Percentiles rank a stretch among this genome's conserved stretches.
These are phyloP conservation scores for Beauveria scarabaeidicola DNA, from an alignment of 2,329 filamentous ascomycete genomes.

Conservation along the genomic window DNA sequence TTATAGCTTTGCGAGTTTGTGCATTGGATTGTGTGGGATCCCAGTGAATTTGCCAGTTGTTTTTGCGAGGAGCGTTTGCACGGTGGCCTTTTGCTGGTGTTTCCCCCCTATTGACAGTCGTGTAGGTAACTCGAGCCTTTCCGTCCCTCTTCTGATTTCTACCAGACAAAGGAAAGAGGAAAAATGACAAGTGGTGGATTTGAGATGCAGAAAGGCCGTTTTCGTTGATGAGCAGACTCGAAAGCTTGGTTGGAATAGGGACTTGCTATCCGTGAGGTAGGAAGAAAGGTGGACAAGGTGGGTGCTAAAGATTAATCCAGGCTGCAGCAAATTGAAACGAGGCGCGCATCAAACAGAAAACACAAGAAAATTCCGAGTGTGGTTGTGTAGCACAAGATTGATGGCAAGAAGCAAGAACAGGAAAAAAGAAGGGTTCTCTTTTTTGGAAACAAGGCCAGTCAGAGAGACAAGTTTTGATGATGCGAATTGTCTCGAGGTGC, in stretches of 20 bases:
- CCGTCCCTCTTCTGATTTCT: neutral
- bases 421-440: neutral
- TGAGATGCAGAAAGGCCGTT: neutral
- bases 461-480: slow-evolving; percentile 15
- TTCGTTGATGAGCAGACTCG: neutral
- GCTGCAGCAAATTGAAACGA: neutral
- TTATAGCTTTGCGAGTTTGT: neutral
- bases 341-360: neutral
- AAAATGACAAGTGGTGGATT: neutral
- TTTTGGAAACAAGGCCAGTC: slow-evolving; percentile 6
- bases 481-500: slow-evolving; percentile 26
- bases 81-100: neutral
- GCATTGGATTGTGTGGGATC: neutral
- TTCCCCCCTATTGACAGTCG: neutral
- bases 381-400: neutral
- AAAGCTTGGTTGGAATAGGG: neutral
- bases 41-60: neutral
- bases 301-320: neutral
- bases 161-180: neutral
- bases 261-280: neutral
- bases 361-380: neutral
- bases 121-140: neutral
- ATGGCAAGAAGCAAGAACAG: neutral
- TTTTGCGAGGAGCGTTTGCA: neutral
- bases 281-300: neutral